Percentiles rank a stretch among this genome's conserved stretches.
phyloP scores from a whole-genome alignment of 2,329 filamentous ascomycete genomes.

The Fusarium fujikuroi region DNA sequence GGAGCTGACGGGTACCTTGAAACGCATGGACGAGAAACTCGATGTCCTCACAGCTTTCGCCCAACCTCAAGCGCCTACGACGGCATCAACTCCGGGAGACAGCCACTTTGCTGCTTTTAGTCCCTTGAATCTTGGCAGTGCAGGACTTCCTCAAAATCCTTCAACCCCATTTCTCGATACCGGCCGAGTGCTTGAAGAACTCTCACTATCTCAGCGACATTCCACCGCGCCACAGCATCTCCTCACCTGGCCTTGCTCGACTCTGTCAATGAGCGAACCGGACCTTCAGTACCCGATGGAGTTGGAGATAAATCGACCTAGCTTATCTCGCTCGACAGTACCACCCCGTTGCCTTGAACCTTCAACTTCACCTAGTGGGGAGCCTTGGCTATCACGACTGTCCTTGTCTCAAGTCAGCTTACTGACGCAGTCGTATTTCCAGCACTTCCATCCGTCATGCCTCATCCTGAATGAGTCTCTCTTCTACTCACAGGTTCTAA shows the following conservation, averaged over 20 bases:
- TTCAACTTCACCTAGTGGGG: background rate
- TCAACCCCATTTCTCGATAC: background rate
- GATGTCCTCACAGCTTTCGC: background rate
- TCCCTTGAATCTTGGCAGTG: background rate
- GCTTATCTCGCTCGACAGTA: background rate
- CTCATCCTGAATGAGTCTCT: conserved; percentile 16
- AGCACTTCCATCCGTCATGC: conserved; percentile 24
- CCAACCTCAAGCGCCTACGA: background rate
- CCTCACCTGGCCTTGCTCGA: conserved; percentile 25
- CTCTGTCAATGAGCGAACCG: conserved; percentile 2
- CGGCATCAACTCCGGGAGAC: background rate
- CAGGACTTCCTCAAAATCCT: background rate
- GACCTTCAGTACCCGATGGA: conserved; percentile 24
- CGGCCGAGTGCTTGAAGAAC: conserved; percentile 6
- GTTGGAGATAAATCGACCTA: conserved; percentile 17
- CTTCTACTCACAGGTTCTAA: conserved; percentile 13
- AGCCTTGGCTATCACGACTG: conserved; percentile 20
- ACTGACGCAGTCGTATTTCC: conserved; percentile 19
- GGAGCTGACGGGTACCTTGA: conserved; percentile 10
- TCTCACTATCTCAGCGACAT: conserved; percentile 17
- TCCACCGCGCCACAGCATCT: conserved; percentile 26
- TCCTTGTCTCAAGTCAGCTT: conserved; percentile 14
- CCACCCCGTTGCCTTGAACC: background rate
- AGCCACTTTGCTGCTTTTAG: background rate
- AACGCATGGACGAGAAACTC: conserved; percentile 27